Evolutionary conservation across 225 moss, liverwort and hornwort species (phyloP).

Genomic region (Neckera pumila): DNA sequence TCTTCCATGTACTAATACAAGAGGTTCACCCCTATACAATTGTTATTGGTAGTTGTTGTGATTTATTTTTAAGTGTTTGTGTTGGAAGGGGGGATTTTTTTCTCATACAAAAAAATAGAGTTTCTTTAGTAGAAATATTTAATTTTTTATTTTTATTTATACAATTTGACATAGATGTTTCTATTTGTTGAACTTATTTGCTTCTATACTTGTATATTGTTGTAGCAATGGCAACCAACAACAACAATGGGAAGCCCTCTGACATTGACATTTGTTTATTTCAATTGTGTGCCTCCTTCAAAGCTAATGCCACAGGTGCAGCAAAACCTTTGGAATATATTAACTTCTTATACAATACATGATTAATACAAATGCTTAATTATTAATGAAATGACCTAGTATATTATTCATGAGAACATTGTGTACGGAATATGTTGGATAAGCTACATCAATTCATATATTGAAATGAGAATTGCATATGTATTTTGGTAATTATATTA

Average conservation of each 20-base stretch:
- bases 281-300: accelerated
- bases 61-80: not conserved
- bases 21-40: accelerated
- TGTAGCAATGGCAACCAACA: not conserved
- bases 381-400: not conserved
- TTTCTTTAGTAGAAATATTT: too few species aligned
- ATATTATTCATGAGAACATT: not conserved
- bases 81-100: not conserved
- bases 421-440: not conserved
- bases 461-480: too few species aligned
- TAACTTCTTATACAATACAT: too few species aligned
- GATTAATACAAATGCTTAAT: not conserved
- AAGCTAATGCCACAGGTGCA: accelerated
- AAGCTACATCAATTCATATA: not conserved
- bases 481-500: accelerated
- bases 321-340: not conserved
- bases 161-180: not conserved
- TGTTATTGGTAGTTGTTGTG: accelerated
- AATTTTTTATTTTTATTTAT: not conserved
- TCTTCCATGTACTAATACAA: not conserved
- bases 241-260: too few species aligned
- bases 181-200: not conserved
- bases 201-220: not conserved
- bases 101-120: not conserved
- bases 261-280: not conserved